Base-by-base conservation (phyloP, 495 filamentous ascomycete species). In the Aspergillus coremiiformis region DNA sequence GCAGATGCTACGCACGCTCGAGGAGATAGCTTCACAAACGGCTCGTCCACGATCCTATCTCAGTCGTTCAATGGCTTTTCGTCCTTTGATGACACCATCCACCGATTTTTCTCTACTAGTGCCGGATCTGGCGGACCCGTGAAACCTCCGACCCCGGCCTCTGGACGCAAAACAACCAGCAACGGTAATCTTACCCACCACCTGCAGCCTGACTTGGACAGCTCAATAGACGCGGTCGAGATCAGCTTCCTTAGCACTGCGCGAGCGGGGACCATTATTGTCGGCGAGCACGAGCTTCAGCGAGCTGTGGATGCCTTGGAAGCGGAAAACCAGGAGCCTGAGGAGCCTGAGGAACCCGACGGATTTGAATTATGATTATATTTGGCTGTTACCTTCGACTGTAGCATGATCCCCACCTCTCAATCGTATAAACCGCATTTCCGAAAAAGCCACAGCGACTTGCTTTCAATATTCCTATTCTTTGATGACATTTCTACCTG, bases 241-340 rank as follows among this genome's bases (percentile, higher is more conserved):
- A 84, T 98, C 72, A 88, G 84, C 52, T 98, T 96, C 60, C 72
- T 97, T 51, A 88, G 83, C 56, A 97, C 92, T 2, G 90, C 90
- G 11, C 79, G 86, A 39, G 90, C 92, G 0, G 93, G 93, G 5
- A 92, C 89, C 2, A 92, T 98, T 8, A 87, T 98, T 56, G 80
- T 98, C 50, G 79, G 79, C 0, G 78, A 83, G 59, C 80, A 84
- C 53, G 86, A 90, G 63, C 70, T 90, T 23, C 71, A 73, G 21
- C 77, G 78, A 45, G 90, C 89, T 0, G 70, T 96, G 58, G 79
- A 78, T 49, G 87, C 87, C 0, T 68, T 96, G 55, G 69, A 74
- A n/a, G 68, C 65, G 24, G 71, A 76, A 41, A 74, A 55, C 43
- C 57, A 60, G 20, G 52, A 57, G 23, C 54, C 56, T 15, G 59